These are phyloP conservation scores for Fragaria nilgerrensis DNA, from an alignment of 306 rosid genomes.

Conservation along the genomic window DNA sequence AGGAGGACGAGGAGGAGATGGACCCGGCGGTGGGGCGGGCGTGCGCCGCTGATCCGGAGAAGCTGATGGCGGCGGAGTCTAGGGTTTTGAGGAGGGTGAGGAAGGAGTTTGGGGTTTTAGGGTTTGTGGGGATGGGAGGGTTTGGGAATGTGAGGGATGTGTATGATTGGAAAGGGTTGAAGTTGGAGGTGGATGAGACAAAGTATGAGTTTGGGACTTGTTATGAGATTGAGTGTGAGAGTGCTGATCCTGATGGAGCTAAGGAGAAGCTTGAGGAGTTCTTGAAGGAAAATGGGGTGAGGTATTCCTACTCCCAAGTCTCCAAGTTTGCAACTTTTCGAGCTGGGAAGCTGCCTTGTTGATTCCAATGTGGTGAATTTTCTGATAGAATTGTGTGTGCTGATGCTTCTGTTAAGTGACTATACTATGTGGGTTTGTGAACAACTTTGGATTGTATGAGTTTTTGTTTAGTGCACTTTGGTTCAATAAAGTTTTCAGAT, in stretches of 20 bases:
- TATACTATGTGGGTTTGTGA: background rate
- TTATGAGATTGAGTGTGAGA: slow-evolving; percentile 93
- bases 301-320: slow-evolving; percentile 50
- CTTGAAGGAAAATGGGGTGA: slow-evolving; percentile 60
- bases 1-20: slow-evolving; percentile 86
- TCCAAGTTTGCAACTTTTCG: slow-evolving; percentile 74
- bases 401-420: background rate
- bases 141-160: slow-evolving; percentile 77
- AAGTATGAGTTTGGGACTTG: slow-evolving; percentile 60
- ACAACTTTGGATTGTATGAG: background rate
- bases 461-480: background rate
- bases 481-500: background rate
- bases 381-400: background rate
- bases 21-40: slow-evolving; percentile 49
- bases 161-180: slow-evolving; percentile 83
- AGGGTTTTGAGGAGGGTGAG: slow-evolving; percentile 75
- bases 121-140: slow-evolving; percentile 72
- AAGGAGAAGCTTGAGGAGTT: slow-evolving; percentile 61
- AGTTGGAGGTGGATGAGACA: slow-evolving; percentile 89
- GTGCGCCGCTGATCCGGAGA: slow-evolving; percentile 65
- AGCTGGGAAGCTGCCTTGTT: slow-evolving; percentile 41
- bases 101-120: slow-evolving; percentile 64
- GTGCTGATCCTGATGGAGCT: slow-evolving; percentile 64
- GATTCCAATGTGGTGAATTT: slow-evolving; percentile 13
- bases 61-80: slow-evolving; percentile 46